phyloP scores from a whole-genome alignment of 176 grass and related monocot species.

The Oryza nivara region DNA sequence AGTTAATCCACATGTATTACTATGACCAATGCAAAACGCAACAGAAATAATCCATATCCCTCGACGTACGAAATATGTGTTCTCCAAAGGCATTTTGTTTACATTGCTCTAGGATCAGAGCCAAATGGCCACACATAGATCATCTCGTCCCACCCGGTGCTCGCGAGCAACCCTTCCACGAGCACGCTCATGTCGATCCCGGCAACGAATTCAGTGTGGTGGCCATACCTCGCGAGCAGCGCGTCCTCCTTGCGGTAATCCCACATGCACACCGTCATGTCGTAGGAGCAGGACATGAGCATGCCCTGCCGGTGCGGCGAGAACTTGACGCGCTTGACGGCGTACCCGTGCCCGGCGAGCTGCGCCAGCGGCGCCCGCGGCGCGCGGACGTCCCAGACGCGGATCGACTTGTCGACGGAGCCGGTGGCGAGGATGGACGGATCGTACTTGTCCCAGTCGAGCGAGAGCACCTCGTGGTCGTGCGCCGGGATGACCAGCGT shows the following conservation, averaged over 20 bases:
- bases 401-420: constrained; percentile 85
- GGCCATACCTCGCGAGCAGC: constrained; percentile 56
- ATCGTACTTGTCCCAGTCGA: constrained; percentile 94
- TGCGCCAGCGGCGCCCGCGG: constrained; percentile 57
- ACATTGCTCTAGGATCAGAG: constrained; percentile 68
- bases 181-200: constrained; percentile 91
- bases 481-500: constrained; percentile 72
- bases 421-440: constrained; percentile 79
- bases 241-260: constrained; percentile 84
- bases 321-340: constrained; percentile 79
- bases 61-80: constrained; percentile 13
- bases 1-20: constrained; percentile 24
- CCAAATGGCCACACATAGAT: constrained; percentile 83
- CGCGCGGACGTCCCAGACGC: constrained; percentile 84
- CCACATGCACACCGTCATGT: constrained; percentile 95
- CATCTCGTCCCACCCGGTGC: constrained; percentile 84
- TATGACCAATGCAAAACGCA: constrained; percentile 35
- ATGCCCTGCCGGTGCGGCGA: constrained; percentile 79
- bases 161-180: constrained; percentile 74
- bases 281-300: constrained; percentile 85
- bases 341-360: constrained; percentile 76
- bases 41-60: constrained; percentile 30
- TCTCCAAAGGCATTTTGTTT: background rate
- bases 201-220: constrained; percentile 83
- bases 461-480: constrained; percentile 83